These are phyloP conservation scores for Diaporthe nobilis DNA, from an alignment of 2,329 filamentous ascomycete genomes.

Conservation along the genomic window DNA sequence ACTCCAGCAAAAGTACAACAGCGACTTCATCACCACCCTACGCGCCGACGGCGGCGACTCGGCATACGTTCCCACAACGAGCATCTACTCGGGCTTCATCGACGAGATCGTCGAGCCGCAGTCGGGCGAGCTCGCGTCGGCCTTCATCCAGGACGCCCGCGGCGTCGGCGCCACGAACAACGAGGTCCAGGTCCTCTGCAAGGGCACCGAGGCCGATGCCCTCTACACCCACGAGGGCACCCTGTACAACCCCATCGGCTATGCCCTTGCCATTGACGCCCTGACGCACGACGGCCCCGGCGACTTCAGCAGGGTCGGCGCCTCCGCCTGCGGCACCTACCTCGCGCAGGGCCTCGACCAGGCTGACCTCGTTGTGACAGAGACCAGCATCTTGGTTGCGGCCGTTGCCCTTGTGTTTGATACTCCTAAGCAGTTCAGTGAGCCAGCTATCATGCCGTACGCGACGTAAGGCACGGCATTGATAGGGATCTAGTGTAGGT, in stretches of 20 bases:
- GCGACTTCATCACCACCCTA: slow-evolving; percentile 57
- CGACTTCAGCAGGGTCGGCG: neutral
- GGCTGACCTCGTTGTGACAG: neutral
- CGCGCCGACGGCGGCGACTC: slow-evolving; percentile 61
- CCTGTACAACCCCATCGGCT: slow-evolving; percentile 59
- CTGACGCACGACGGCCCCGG: slow-evolving; percentile 52
- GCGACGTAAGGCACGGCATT: neutral
- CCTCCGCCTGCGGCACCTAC: neutral
- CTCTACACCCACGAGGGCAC: slow-evolving; percentile 65
- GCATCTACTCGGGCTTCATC: slow-evolving; percentile 61
- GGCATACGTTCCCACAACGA: slow-evolving; percentile 68
- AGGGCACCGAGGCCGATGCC: slow-evolving; percentile 54
- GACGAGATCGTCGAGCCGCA: slow-evolving; percentile 68
- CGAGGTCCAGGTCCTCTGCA: slow-evolving; percentile 60
- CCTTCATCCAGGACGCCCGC: slow-evolving; percentile 56
- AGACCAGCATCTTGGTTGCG: neutral
- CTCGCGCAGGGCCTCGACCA: slow-evolving; percentile 4
- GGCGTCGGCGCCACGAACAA: slow-evolving; percentile 61
- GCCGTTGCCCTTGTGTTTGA: neutral
- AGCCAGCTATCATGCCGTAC: neutral
- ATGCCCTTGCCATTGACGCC: slow-evolving; percentile 61
- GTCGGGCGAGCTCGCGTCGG: slow-evolving; percentile 60
- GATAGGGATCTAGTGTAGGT: too few relatives aligned
- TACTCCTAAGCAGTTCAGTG: neutral
- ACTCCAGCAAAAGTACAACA: slow-evolving; percentile 61